Evolutionary conservation across 495 filamentous ascomycete genomes (phyloP), one percentile per base, ranked within the genome.

Genomic region (Talaromyces borbonicus): DNA sequence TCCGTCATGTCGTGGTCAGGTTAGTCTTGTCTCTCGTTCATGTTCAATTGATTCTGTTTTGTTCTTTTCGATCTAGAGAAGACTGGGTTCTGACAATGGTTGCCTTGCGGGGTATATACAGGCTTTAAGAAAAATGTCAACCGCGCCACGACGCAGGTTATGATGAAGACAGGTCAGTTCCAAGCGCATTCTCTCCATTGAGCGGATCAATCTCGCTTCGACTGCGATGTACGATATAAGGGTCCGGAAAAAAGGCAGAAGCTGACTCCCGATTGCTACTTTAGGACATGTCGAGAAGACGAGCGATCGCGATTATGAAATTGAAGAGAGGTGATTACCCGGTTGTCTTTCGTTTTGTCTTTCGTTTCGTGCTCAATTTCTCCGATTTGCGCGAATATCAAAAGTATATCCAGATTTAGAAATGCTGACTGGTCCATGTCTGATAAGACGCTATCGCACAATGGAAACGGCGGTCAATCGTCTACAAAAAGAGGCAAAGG

Each of bases 81-180:
- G 6, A 20, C 8, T 20, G 33, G 14, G 14, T 20, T 32, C 25
- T 19, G 3, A 8, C 31, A 11, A 25, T 23, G 41, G 9, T 43
- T 50, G 27, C 57, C 43, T 42, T 18, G 24, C 22, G 25, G 2
- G 14, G 14, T 47, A 12, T 23, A 11, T 18, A 20, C 30, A 94
- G 92, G 92, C 44, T 96, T 98, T 69, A 97, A 96, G 77, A 97
- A 96, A 63, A 93, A 90, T 77, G 88, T 95, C 73, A 92, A 92
- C 72, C 87, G 92, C 65, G 90, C 92, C 49, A 95, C 90, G 65
- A 96, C 93, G 62, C 90, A 95, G 81, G 90, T 96, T 46, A 96
- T 98, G 89, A 97, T 98, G 92, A 98, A 96, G 75, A 90, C 92
- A 15, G 87, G 83, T 87, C 58, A 51, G 71, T 54, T 57, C 15